Base-by-base conservation (phyloP, 208 protist genomes). In the Herpetomonas samuelpessoai region DNA sequence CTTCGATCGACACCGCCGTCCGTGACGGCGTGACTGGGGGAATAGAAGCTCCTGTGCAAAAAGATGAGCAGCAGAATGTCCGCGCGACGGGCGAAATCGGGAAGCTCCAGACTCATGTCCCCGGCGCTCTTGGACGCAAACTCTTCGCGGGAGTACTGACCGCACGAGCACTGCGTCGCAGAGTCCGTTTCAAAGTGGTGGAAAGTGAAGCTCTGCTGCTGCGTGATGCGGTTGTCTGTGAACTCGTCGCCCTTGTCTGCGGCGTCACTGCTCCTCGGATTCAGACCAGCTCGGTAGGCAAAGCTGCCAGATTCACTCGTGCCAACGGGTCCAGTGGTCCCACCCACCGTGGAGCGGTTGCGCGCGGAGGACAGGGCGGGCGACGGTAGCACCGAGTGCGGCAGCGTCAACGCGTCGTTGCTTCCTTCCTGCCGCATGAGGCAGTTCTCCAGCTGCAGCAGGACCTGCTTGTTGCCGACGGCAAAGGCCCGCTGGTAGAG, bases 41-140 rank as follows among this genome's bases (percentile, higher is more conserved):
- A 57, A 26, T 59, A 70, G 28, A 80, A 56, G 4, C 62, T 39
- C 22, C 61, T 66, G 45, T 91, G 77, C 16, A 94, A 57, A 24
- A 94, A 48, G 28, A 94, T 84, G 44, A 94, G 81, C 46, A 94
- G 69, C 50, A 88, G 69, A 59, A 87, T 68, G 35, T 94, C 84
- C 14, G 58, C 51, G 27, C 77, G 71, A 38, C 65, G 60, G 1
- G 82, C 69, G 16, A 91, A 48, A 29, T 63, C 68, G 12, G 88
- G 69, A 14, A 77, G 60, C 26, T 68, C 77, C 30, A 83, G 73
- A 24, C 69, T 60, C 35, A 89, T 54, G 26, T 70, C 73, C 10
- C 75, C 57, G 31, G 70, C 35, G 48, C 57, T 55, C 28, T 73
- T 18, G 24, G 81, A 85, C 35, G 74, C 71, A 28, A 93, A 76